Base-by-base conservation (phyloP, 2,329 filamentous ascomycete genomes). In the Sporothrix inflata region DNA sequence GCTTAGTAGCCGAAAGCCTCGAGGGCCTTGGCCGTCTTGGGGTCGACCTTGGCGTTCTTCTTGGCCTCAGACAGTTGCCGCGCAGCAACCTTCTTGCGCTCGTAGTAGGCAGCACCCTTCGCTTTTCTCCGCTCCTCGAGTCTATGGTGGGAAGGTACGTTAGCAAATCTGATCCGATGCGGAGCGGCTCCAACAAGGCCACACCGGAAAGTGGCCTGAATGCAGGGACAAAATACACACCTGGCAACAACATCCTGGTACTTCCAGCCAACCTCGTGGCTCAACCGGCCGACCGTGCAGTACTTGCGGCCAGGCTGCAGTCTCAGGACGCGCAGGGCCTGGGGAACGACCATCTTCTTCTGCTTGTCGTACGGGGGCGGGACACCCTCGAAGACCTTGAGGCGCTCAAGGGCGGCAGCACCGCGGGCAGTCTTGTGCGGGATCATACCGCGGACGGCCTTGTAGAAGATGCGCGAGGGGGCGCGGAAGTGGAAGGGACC, bases 401-500 rank as follows among this genome's bases (percentile, higher is more conserved):
- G 93, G 86, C 96, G 92, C 90, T 98, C 94, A 84, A 99, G 86
- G 80, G 96, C 96, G 81, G 95, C 95, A 81, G 94, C 92, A 87
- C 96, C 96, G 83, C 96, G 95, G 84, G 96, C 91, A 79, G 96
- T 99, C 93, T 99, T 99, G 94, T 99, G 96, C 83, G 96, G 96
- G 79, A 99, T 97, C 96, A 99, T 99, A 85, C 96, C 96, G 85
- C 96, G 95, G 87, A 99, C 94, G 84, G 96, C 94, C 92, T 98
- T 97, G 93, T 98, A 99, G 92, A 99, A 97, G 89, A 99, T 98
- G 87, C 97, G 93, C 81, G 94, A 97, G 77, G 96, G 96, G 80
- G 95, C 94, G 84, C 96, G 96, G 94, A 98, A 98, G 88, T 99
- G 96, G 94, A 98, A 99, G 86, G 96, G 96, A 94, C 92, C 95